Base-by-base conservation (phyloP, 2,329 filamentous ascomycete genomes). In the Leptodontidium sp. region DNA sequence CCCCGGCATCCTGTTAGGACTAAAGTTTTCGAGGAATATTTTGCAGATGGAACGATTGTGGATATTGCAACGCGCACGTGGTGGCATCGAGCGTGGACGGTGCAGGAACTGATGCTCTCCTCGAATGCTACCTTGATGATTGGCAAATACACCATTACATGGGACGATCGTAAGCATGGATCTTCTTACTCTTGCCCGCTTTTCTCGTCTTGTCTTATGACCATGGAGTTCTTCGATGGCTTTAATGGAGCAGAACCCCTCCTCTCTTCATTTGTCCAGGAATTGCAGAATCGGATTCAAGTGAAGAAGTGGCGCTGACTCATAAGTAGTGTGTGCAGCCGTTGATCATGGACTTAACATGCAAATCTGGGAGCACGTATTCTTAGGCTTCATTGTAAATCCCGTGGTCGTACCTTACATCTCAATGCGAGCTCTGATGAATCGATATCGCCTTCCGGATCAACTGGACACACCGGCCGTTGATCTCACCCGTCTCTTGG, bases 351-450 rank as follows among this genome's bases (percentile, higher is more conserved):
- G 47, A 4, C 47, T 50, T 12, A 21, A 50, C n/a, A 50, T 50
- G n/a, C 47, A 50, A 7, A 21, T 50, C 17, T 50, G 47, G 47
- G 15, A 21, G 6, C 47, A 50, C n/a, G 8, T 24, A 5, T 21
- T 50, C 47, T 17, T 50, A 2, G 47, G 47, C 8, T 50, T 50
- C 21, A 50, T 50, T 14, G n/a, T 50, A 50, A 50, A 50, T 24
- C 47, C 47, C 4, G 47, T 50, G 4, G 21, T 50, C 7, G 47
- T 50, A 32, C 14, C 49, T 59, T 45, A 65, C 29, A 63, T 50
- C 43, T 65, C 15, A 1, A 59, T 35, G 21, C 43, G 58, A 24
- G 32, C 61, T 43, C 29, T 47, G n/a, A 67, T 26, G 29, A 49
- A 43, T 14, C 59, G 64, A 4, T 43, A 67, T 17, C 40, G 38